These are phyloP conservation scores for Panicum hallii DNA, from an alignment of 202 grass and related monocot genomes.

Conservation along the genomic window DNA sequence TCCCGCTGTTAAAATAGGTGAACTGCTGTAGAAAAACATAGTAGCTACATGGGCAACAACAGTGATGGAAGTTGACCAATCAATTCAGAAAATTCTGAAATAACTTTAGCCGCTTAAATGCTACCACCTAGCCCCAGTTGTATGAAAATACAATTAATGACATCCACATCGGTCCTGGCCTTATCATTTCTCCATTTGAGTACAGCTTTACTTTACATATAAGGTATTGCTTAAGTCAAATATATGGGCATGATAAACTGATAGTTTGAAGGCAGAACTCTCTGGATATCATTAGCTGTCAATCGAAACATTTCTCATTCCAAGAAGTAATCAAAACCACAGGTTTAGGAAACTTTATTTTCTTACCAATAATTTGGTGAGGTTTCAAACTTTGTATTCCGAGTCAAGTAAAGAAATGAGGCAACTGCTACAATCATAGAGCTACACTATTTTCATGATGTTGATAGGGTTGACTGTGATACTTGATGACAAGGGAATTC, in stretches of 20 bases:
- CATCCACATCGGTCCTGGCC: slow-evolving; percentile 32
- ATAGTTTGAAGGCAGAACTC: slow-evolving; percentile 32
- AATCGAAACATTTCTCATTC: slow-evolving; percentile 27
- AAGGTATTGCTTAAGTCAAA: slow-evolving; percentile 41
- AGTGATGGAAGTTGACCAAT: slow-evolving; percentile 19
- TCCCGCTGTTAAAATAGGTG: background rate
- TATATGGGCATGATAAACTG: background rate
- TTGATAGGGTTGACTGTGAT: slow-evolving; percentile 33
- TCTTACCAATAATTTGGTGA: slow-evolving; percentile 23
- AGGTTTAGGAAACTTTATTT: slow-evolving; percentile 28
- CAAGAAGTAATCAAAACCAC: slow-evolving; percentile 42
- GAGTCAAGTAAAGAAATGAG: slow-evolving; percentile 34
- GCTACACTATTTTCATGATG: slow-evolving; percentile 17
- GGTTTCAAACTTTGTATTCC: slow-evolving; percentile 13
- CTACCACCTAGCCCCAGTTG: slow-evolving; percentile 1
- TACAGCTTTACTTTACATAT: slow-evolving; percentile 38
- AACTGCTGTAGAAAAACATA: background rate
- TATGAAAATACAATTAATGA: slow-evolving; percentile 47
- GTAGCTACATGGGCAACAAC: background rate
- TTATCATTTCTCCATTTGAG: slow-evolving; percentile 32
- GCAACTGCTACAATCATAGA: slow-evolving; percentile 35
- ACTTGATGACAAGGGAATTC: slow-evolving; percentile 20
- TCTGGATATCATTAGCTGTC: slow-evolving; percentile 39
- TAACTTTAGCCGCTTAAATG: slow-evolving; percentile 19
- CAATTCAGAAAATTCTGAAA: slow-evolving; percentile 35